Conservation (phyloP, 495 filamentous ascomycete species). For the Hypoxylon trugodes region DNA sequence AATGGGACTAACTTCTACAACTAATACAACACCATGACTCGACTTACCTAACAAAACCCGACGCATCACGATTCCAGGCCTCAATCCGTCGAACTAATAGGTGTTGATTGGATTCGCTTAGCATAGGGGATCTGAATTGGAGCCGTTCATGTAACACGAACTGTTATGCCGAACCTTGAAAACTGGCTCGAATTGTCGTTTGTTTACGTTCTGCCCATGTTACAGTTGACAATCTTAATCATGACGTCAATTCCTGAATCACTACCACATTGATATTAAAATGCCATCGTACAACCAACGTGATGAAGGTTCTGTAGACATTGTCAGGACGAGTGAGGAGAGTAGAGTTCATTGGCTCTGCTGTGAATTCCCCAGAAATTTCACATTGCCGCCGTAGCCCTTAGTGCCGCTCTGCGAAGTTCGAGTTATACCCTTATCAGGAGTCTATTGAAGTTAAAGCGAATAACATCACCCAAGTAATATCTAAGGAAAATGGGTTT, state of each 20-base stretch:
- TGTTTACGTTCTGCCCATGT: conserved; percentile 9
- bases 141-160: background rate
- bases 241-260: conserved; percentile 34
- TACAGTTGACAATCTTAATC: conserved; percentile 13
- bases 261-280: background rate
- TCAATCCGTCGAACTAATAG: conserved; percentile 1
- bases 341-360: background rate
- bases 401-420: background rate
- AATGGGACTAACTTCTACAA: conserved; percentile 9
- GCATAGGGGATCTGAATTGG: background rate
- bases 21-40: conserved; percentile 10
- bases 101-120: conserved; percentile 26
- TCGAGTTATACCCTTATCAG: background rate
- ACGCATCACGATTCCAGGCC: conserved; percentile 22
- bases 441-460: background rate
- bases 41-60: conserved; percentile 20
- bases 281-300: background rate
- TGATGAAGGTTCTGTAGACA: no score
- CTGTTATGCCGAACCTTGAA: conserved; percentile 3
- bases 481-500: conserved; percentile 32
- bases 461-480: no score
- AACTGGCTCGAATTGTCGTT: conserved; percentile 16
- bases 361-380: background rate
- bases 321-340: background rate
- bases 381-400: background rate